Evolutionary conservation across 768 basidiomycete species (phyloP).

Genomic region (Termitomyces sp.): DNA sequence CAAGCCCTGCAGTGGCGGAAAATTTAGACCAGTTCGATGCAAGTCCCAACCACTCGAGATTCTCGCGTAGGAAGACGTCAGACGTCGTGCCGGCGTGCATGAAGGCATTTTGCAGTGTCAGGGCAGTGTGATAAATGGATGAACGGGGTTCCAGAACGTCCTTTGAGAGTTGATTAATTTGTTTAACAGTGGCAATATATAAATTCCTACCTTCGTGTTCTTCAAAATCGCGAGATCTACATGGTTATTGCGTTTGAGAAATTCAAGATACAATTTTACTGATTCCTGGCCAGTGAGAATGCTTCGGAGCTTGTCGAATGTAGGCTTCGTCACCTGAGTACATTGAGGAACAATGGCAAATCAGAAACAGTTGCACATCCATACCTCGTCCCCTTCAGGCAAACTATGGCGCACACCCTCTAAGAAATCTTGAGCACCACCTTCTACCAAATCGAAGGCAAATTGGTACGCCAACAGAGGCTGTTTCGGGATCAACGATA

Average conservation of each 20-base stretch:
- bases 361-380: slow-evolving; percentile 11
- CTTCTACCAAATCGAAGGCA: slow-evolving; percentile 92
- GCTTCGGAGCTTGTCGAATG: slow-evolving; percentile 69
- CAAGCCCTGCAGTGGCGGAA: slow-evolving; percentile 93
- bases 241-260: slow-evolving; percentile 91
- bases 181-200: background rate
- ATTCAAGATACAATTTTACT: slow-evolving; percentile 90
- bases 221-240: slow-evolving; percentile 89
- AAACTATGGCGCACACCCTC: slow-evolving; percentile 66
- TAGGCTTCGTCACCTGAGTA: slow-evolving; percentile 48
- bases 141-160: slow-evolving; percentile 90
- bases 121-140: slow-evolving; percentile 95
- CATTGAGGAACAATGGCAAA: background rate
- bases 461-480: slow-evolving; percentile 87
- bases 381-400: slow-evolving; percentile 62
- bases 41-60: slow-evolving; percentile 92
- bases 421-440: slow-evolving; percentile 89
- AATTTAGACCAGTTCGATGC: slow-evolving; percentile 99
- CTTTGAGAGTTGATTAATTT: slow-evolving; percentile 28
- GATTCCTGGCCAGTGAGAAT: slow-evolving; percentile 91
- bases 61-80: slow-evolving; percentile 89
- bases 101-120: slow-evolving; percentile 95
- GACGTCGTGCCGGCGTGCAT: slow-evolving; percentile 98
- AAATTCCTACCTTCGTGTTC: slow-evolving; percentile 71
- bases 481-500: slow-evolving; percentile 64